Evolutionary conservation across 2,329 filamentous ascomycete genomes (phyloP).

Genomic region (Phaeosphaeria sp.): DNA sequence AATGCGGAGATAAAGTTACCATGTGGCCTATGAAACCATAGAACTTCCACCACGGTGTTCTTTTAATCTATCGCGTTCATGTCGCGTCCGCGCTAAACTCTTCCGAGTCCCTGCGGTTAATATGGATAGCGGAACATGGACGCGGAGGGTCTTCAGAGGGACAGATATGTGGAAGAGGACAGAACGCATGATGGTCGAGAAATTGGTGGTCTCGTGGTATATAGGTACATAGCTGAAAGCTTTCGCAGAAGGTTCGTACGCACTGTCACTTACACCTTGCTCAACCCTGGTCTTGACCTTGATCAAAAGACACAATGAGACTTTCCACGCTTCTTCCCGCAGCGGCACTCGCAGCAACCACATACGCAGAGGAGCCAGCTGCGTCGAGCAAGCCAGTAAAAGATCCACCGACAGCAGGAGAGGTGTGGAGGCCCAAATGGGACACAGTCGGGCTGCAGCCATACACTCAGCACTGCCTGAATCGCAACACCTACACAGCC

Average conservation of each 20-base stretch:
- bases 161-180: constrained; percentile 18
- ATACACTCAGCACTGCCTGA: constrained; percentile 29
- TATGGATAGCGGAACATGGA: constrained; percentile 22
- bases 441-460: constrained; percentile 23
- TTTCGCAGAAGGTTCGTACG: not conserved
- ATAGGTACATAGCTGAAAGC: constrained; percentile 2
- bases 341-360: constrained; percentile 26
- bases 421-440: constrained; percentile 42
- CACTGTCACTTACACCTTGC: not conserved
- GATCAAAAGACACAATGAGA: constrained; percentile 25
- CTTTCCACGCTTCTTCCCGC: constrained; percentile 27
- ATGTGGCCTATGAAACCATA: not conserved
- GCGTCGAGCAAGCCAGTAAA: constrained; percentile 11
- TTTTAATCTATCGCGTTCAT: constrained; percentile 27
- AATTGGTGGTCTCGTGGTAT: not conserved
- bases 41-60: constrained; percentile 18
- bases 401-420: constrained; percentile 38
- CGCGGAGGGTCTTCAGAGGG: constrained; percentile 5
- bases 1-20: not conserved
- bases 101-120: constrained; percentile 18
- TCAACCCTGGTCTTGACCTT: not conserved
- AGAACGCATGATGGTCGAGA: constrained; percentile 12
- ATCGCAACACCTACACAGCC: constrained; percentile 27
- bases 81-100: constrained; percentile 8
- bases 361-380: constrained; percentile 20